These are phyloP conservation scores for Polychytrium aggregatum DNA, from an alignment of 192 early-diverging fungal species.

Conservation along the genomic window DNA sequence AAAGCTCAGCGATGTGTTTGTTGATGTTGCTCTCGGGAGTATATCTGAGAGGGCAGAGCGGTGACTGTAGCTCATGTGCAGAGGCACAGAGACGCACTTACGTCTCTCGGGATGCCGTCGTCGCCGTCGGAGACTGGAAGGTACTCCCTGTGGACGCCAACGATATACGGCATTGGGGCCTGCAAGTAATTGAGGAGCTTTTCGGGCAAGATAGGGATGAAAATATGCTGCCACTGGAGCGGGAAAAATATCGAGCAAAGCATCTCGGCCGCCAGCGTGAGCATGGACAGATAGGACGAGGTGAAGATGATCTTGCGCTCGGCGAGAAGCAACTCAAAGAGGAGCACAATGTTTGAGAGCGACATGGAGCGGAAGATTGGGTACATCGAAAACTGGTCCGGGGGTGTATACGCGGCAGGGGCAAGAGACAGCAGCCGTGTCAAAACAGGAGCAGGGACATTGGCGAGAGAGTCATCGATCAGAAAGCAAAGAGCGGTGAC, in stretches of 20 bases:
- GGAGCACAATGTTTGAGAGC: constrained; percentile 44
- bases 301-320: constrained; percentile 66
- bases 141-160: constrained; percentile 53
- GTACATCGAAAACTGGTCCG: constrained; percentile 61
- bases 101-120: too few relatives aligned
- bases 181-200: constrained; percentile 49
- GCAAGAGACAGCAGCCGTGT: too few relatives aligned
- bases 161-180: constrained; percentile 70
- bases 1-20: too few relatives aligned
- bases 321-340: constrained; percentile 59
- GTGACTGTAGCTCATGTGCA: too few relatives aligned
- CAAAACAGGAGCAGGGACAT: too few relatives aligned
- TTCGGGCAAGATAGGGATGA: constrained; percentile 62
- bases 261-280: constrained; percentile 53
- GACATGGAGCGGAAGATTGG: constrained; percentile 62
- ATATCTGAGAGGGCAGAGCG: too few relatives aligned
- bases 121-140: constrained; percentile 4
- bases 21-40: too few relatives aligned
- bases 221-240: constrained; percentile 66
- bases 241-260: constrained; percentile 58
- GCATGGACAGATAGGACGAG: constrained; percentile 55
- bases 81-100: too few relatives aligned
- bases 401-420: too few relatives aligned
- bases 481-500: too few relatives aligned
- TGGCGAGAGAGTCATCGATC: too few relatives aligned